Conservation (phyloP, 257 asterid species). For the Paulownia fortunei region DNA sequence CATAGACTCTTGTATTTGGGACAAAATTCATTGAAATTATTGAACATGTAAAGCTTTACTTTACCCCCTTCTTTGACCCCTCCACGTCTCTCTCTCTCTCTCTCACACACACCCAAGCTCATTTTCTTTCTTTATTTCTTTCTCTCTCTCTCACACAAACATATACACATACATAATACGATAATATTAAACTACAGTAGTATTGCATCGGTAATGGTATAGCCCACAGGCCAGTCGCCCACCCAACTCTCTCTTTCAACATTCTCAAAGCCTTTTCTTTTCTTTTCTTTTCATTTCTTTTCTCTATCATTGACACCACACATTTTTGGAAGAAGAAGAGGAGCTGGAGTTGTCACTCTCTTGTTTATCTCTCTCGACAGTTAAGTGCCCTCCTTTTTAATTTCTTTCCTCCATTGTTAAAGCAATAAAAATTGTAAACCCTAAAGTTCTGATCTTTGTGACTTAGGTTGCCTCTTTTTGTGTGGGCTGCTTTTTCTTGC, state of each 20-base stretch:
- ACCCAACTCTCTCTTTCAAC: conserved; percentile 47
- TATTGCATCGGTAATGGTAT: conserved; percentile 43
- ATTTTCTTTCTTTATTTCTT: not conserved
- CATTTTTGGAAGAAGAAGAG: conserved; percentile 34
- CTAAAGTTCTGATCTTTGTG: conserved; percentile 73
- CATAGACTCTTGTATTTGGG: conserved; percentile 47
- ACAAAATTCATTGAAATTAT: conserved; percentile 67
- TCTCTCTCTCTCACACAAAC: conserved; percentile 22
- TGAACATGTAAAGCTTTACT: conserved; percentile 62
- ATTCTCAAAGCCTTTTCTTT: conserved; percentile 43
- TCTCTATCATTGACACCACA: conserved; percentile 45
- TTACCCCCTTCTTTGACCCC: conserved; percentile 51
- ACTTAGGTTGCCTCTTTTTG: conserved; percentile 51
- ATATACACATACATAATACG: conserved; percentile 7
- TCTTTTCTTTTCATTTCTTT: conserved; percentile 27
- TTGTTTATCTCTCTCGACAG: conserved; percentile 47
- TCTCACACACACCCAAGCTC: not conserved
- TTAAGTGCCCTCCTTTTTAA: conserved; percentile 39
- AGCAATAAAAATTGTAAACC: conserved; percentile 31
- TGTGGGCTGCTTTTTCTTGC: conserved; percentile 49
- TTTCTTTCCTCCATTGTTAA: conserved; percentile 41
- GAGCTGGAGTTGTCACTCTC: conserved; percentile 39
- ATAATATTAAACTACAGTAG: conserved; percentile 13
- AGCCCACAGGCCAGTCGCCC: conserved; percentile 37
- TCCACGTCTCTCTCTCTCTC: conserved; percentile 12